Evolutionary conservation across 2,329 filamentous ascomycete species (phyloP), one percentile per base, ranked within the genome.

Genomic region (Macrophomina pseudophaseolina): DNA sequence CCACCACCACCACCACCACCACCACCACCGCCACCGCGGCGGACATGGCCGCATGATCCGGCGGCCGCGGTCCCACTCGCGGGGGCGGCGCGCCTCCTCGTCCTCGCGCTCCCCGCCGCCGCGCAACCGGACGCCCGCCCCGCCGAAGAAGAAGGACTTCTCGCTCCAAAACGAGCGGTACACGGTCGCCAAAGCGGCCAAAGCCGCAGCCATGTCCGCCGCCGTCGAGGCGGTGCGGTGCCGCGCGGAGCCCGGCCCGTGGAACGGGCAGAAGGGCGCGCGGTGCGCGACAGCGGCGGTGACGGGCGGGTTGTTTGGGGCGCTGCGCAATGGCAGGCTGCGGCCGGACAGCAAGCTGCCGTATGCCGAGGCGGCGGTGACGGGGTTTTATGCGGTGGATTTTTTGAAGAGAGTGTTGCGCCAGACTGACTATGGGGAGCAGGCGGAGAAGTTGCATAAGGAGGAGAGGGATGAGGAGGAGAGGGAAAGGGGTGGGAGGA

Each of bases 191-290:
- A 53, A 53, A 6, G 49, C 49, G 28, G 23, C n/a, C 49, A 53
- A 53, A 12, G 28, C 49, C 12, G 49, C 49, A 3, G 49, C 49
- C 49, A 35, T 53, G 49, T 32, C 49, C 8, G 49, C 49, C 1
- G 49, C 49, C 1, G 30, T 53, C 30, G 49, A 53, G 30, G 49
- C 49, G 11, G 28, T 53, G 4, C 28, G 49, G 9, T 53, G 49
- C 49, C 49, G 49, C 14, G 28, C 49, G 11, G 30, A 53, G 49
- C 49, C 49, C 14, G 49, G 49, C 28, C 49, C 49, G 5, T 53
- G 49, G 49, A 53, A 35, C 30, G 49, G 49, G 49, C 49, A 53
- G 49, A 53, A 53, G 49, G 30, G 28, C 11, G 30, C 49, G 49
- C 49, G 49, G 14, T 35, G 28, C 28, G 49, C 49, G 14, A 53